Conservation (phyloP, 2,329 filamentous ascomycete species). For the Salinomyces thailandicus region DNA sequence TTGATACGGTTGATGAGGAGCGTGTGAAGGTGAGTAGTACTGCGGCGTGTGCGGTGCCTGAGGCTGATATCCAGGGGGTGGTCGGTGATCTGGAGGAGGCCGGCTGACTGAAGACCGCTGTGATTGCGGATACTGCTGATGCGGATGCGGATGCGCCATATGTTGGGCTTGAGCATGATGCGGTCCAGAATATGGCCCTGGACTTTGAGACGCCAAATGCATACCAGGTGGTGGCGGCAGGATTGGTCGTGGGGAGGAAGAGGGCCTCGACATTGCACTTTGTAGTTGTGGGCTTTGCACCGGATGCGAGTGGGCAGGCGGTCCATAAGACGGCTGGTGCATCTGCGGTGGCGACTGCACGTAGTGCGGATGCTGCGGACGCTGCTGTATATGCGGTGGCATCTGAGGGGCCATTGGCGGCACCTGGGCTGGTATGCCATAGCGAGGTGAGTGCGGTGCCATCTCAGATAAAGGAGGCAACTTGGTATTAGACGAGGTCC, state of each 20-base stretch:
- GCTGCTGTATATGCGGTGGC: constrained; percentile 16
- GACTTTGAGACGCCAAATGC: constrained; percentile 20
- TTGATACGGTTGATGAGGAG: constrained; percentile 19
- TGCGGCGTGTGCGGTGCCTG: constrained; percentile 5
- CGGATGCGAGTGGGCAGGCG: constrained; percentile 20
- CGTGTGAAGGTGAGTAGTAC: constrained; percentile 16
- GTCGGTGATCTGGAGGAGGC: not conserved
- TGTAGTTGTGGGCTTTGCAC: constrained; percentile 25
- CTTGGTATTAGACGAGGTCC: constrained; percentile 22
- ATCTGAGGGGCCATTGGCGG: constrained; percentile 18
- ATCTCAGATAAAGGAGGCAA: constrained; percentile 27
- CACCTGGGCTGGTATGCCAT: constrained; percentile 13
- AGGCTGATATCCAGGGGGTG: not conserved
- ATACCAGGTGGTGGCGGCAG: constrained; percentile 28
- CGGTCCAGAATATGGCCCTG: constrained; percentile 21
- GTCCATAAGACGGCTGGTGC: constrained; percentile 30
- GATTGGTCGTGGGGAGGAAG: constrained; percentile 29
- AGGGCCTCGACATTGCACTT: constrained; percentile 19
- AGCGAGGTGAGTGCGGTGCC: constrained; percentile 25
- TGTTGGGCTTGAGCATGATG: constrained; percentile 19
- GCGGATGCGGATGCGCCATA: constrained; percentile 13
- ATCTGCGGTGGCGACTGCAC: constrained; percentile 24
- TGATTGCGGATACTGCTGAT: constrained; percentile 17
- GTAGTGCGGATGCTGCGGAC: constrained; percentile 10
- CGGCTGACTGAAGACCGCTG: constrained; percentile 2